A percentile compares a stretch with the other conserved stretches of the same genome.
phyloP scores from a whole-genome alignment of 805 yeast species.

The Kazachstania kunashirensis region DNA sequence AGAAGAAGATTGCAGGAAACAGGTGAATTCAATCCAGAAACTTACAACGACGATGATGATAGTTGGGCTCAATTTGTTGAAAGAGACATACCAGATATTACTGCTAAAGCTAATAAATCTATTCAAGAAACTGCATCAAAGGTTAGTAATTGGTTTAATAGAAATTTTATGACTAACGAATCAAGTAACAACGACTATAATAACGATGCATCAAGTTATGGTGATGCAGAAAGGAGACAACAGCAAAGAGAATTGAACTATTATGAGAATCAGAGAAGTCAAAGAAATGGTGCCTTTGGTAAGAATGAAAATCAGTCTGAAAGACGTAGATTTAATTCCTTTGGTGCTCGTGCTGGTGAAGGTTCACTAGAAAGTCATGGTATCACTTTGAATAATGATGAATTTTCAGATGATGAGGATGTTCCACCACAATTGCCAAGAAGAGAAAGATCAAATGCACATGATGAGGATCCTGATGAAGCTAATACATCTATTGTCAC shows the following conservation, averaged over 20 bases:
- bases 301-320: constrained; percentile 9
- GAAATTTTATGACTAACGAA: constrained; percentile 22
- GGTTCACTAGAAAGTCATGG: constrained; percentile 27
- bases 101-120: constrained; percentile 60
- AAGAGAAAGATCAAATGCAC: constrained; percentile 8
- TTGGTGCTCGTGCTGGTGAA: constrained; percentile 26
- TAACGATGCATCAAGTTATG: constrained; percentile 1
- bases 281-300: background rate
- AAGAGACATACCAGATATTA: constrained; percentile 48
- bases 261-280: constrained; percentile 8
- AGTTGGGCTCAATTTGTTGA: constrained; percentile 50
- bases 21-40: constrained; percentile 16
- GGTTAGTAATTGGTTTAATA: constrained; percentile 71
- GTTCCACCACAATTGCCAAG: constrained; percentile 29
- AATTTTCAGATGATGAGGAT: constrained; percentile 27
- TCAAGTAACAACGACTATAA: background rate
- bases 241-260: constrained; percentile 14
- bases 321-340: constrained; percentile 25
- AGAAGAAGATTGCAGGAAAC: constrained; percentile 15
- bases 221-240: constrained; percentile 6
- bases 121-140: constrained; percentile 72
- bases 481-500: constrained; percentile 7
- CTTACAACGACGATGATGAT: constrained; percentile 36
- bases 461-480: constrained; percentile 1
- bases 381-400: constrained; percentile 22